A percentile compares a stretch with the other conserved stretches of the same genome.
These are phyloP conservation scores for Tetracladium setigerum DNA, from an alignment of 495 filamentous ascomycete species.

Conservation along the genomic window DNA sequence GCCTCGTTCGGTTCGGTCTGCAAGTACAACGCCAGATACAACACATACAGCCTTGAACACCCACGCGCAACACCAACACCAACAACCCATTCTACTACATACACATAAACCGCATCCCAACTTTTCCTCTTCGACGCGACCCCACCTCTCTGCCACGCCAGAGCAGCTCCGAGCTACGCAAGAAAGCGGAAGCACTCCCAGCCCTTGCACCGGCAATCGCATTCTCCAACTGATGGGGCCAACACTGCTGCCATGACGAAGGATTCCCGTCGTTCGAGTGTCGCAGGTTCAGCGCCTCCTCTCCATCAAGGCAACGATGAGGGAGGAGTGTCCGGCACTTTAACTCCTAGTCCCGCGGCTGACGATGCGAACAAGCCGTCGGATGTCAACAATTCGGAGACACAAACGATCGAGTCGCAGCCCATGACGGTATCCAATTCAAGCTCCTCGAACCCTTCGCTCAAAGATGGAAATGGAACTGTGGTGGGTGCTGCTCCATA, in stretches of 20 bases:
- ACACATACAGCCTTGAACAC: no score
- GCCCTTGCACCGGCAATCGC: no score
- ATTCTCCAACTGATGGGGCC: no score
- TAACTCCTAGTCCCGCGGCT: neutral
- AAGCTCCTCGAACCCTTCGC: constrained; percentile 27
- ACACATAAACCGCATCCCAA: no score
- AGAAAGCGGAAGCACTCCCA: no score
- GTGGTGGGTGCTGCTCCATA: constrained; percentile 56
- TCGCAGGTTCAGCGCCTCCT: constrained; percentile 4
- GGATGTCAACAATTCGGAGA: constrained; percentile 22
- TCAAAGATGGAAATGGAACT: constrained; percentile 17
- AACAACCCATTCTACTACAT: no score
- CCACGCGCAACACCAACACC: no score
- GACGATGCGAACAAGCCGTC: constrained; percentile 8
- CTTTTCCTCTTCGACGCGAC: no score
- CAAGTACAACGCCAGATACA: no score
- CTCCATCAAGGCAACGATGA: constrained; percentile 8
- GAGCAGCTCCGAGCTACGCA: no score
- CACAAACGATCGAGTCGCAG: constrained; percentile 26
- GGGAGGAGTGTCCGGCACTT: neutral
- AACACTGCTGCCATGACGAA: constrained; percentile 16
- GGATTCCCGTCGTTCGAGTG: constrained; percentile 15
- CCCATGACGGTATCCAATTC: constrained; percentile 38
- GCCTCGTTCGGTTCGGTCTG: no score
- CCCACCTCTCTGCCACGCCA: no score